A percentile compares a stretch with the other conserved stretches of the same genome.
These are phyloP conservation scores for Tubosaeta sp. DNA, from an alignment of 768 basidiomycete genomes.

Conservation along the genomic window DNA sequence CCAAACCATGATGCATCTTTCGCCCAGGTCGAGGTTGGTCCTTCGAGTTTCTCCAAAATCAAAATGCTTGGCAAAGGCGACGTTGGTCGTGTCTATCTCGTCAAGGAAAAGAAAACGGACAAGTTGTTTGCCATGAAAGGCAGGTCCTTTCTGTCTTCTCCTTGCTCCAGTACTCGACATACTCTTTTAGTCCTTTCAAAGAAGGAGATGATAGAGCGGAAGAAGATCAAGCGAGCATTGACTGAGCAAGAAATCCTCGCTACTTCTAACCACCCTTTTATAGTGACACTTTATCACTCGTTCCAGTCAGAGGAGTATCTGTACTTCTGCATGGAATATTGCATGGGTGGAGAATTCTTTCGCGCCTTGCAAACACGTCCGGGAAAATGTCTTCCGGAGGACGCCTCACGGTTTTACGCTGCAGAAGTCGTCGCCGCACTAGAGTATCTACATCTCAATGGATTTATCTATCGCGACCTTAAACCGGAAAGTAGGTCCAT, in stretches of 20 bases:
- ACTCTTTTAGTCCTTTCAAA: slow-evolving; percentile 82
- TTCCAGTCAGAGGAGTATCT: slow-evolving; percentile 98
- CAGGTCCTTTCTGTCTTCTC: slow-evolving; percentile 35
- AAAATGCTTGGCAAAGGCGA: slow-evolving; percentile 99
- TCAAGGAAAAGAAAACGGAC: slow-evolving; percentile 94
- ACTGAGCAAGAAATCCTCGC: slow-evolving; percentile 99
- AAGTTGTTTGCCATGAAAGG: slow-evolving; percentile 99
- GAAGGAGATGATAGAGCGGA: slow-evolving; percentile 99
- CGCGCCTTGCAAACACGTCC: slow-evolving; percentile 93
- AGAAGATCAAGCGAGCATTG: slow-evolving; percentile 97
- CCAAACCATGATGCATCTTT: slow-evolving; percentile 1
- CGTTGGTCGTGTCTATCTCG: slow-evolving; percentile 97
- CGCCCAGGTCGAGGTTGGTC: slow-evolving; percentile 84
- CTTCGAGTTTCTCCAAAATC: slow-evolving; percentile 92
- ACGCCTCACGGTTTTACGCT: slow-evolving; percentile 95
- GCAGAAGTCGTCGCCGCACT: slow-evolving; percentile 97
- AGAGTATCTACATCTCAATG: slow-evolving; percentile 98
- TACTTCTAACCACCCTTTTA: slow-evolving; percentile 98
- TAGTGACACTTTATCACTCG: slow-evolving; percentile 97
- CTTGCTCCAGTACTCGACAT: slow-evolving; percentile 7
- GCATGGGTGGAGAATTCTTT: slow-evolving; percentile 99
- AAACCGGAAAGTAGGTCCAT: slow-evolving; percentile 92
- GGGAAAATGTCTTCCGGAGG: slow-evolving; percentile 94
- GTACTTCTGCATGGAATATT: slow-evolving; percentile 99
- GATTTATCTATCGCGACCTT: slow-evolving; percentile 98